Evolutionary conservation across 2,329 filamentous ascomycete genomes (phyloP), one percentile per base, ranked within the genome.

Genomic region (Penicillium sp.): DNA sequence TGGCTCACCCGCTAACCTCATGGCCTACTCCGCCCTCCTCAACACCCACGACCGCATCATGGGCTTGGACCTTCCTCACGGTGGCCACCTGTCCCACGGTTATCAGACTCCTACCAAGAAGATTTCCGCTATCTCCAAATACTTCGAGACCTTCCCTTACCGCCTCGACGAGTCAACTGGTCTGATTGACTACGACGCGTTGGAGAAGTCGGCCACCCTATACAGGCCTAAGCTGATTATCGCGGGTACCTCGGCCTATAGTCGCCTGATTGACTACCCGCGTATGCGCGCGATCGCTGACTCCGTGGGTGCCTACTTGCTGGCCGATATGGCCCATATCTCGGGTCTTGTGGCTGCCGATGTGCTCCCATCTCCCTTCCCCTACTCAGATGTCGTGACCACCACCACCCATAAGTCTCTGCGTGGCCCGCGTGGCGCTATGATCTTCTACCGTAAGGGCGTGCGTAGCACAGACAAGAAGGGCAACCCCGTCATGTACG

Each of bases 371-470:
- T 90, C 88, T 43, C 93, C 93, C 39, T 98, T 98, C 77, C 78
- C 82, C 57, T 77, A 95, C 71, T 91, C 93, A 59, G 93, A 98
- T 69, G 85, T 98, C 51, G 93, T 98, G 62, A 98, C 93, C 56
- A 98, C 93, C 56, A 98, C 93, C 55, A 98, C 93, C 41, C 93
- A 98, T 83, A 98, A 98, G 81, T 96, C 90, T 49, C 86, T 98
- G 61, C 89, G 93, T 73, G 93, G 93, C 53, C 93, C 93, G 53
- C 88, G 93, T 70, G 93, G 93, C 66, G 93, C 93, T 69, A 98
- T 98, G 93, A 98, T 98, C 76, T 98, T 98, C 82, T 98, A 90
- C 84, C 88, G 93, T 74, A 96, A 95, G 78, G 93, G 93, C 57
- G 84, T 96, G 54, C 87, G 91, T 66, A 88, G 85, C 65, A 85